Percentiles rank a stretch among this genome's conserved stretches.
Evolutionary conservation across 2,329 filamentous ascomycete species (phyloP).

Genomic region (Penicillium sp.): DNA sequence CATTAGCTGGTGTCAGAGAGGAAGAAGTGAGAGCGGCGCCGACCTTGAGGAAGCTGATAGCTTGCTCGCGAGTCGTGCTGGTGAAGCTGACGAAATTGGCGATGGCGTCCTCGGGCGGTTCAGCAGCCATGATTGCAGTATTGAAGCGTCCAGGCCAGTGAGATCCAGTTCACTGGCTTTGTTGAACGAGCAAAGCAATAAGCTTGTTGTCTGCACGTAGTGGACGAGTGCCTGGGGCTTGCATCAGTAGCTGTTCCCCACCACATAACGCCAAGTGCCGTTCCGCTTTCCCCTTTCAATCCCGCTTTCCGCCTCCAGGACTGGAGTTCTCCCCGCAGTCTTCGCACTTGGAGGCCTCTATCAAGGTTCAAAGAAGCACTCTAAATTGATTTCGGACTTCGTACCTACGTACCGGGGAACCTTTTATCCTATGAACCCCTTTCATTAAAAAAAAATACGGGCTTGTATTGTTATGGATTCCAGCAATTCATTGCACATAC

Average conservation of each 20-base stretch:
- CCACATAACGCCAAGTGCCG: constrained; percentile 30
- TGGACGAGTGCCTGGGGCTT: constrained; percentile 3
- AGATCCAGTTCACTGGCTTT: background rate
- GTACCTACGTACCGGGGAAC: no score
- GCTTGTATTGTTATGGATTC: no score
- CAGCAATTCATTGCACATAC: no score
- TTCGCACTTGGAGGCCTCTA: background rate
- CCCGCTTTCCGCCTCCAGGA: background rate
- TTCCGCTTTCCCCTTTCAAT: constrained; percentile 10
- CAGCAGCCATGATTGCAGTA: constrained; percentile 33
- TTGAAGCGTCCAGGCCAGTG: background rate
- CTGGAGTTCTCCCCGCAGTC: background rate
- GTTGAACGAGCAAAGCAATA: constrained; percentile 7
- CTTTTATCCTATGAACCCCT: no score
- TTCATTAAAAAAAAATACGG: no score
- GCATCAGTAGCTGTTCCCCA: constrained; percentile 24
- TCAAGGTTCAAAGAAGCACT: background rate
- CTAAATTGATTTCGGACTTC: background rate
- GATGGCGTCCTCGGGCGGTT: constrained; percentile 46
- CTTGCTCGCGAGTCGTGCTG: constrained; percentile 42
- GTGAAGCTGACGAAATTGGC: constrained; percentile 46
- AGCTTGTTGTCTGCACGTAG: background rate
- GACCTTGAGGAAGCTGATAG: constrained; percentile 47
- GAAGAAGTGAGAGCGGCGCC: background rate
- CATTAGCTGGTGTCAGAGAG: constrained; percentile 14